Percentiles rank a stretch among this genome's conserved stretches.
phyloP scores from a whole-genome alignment of 306 rosid genomes.

The Rosa lucieae region DNA sequence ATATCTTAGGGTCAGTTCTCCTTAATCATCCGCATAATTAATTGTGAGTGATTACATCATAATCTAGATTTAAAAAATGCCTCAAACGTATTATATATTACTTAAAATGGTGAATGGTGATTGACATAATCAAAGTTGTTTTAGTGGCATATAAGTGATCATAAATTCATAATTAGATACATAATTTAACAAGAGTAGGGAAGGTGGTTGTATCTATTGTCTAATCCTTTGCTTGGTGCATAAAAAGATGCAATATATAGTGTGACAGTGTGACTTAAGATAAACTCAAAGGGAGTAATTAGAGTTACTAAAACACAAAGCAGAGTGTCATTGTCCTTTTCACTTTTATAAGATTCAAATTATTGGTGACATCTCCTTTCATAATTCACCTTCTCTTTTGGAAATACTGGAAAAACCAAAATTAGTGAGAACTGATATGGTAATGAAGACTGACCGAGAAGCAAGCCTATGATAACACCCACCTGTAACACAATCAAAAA shows the following conservation, averaged over 20 bases:
- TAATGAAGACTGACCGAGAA: neutral
- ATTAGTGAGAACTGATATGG: neutral
- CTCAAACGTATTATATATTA: neutral
- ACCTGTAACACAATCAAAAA: neutral
- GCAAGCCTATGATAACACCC: neutral
- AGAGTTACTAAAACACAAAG: constrained; percentile 22
- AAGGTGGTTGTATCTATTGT: constrained; percentile 20
- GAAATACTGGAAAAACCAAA: neutral
- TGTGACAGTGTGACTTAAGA: constrained; percentile 24
- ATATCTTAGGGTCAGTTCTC: neutral
- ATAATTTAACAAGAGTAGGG: neutral
- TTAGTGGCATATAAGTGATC: neutral
- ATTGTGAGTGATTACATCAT: neutral
- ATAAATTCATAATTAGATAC: neutral
- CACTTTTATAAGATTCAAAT: constrained; percentile 16
- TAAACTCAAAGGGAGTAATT: constrained; percentile 12
- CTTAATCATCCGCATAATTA: neutral
- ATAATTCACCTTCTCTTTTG: neutral
- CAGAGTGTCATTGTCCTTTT: constrained; percentile 11
- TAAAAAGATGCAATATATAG: constrained; percentile 3
- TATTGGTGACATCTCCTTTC: constrained; percentile 11
- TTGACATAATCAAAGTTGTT: neutral
- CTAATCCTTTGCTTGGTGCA: neutral
- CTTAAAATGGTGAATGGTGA: neutral
- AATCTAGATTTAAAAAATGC: neutral